Base-by-base conservation (phyloP, 2,329 filamentous ascomycete genomes). In the Fusarium tjaetaba region DNA sequence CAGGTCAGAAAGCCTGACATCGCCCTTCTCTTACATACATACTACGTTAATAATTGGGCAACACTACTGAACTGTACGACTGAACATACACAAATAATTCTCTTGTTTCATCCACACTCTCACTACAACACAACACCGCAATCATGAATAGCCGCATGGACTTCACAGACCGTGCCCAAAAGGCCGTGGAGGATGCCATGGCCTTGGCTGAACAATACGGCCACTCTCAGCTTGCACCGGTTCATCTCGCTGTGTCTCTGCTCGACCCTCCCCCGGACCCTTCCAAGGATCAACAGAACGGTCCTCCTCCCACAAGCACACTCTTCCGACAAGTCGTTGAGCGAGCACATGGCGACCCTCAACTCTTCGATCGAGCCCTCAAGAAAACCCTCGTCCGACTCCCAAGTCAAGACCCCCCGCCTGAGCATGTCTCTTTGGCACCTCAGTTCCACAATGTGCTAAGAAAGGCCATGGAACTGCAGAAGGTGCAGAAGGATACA, bases 401-500 rank as follows among this genome's bases (percentile, higher is more conserved):
- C 78, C 96, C 96, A 8, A 97, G 94, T 80, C 96, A 99, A 85
- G 94, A 98, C 77, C 96, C 96, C 20, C 95, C 96, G 18, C 96
- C 96, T 69, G 96, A 98, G 80, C 90, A 93, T 76, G 92, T 97
- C 64, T 91, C 93, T 61, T 90, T 97, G 78, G 92, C 95, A 16
- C 94, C 95, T 2, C 87, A 91, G 14, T 95, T 98, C 83, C 90
- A 92, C 71, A 94, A 93, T 76, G 89, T 98, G 65, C 87, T 99
- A 58, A 90, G 95, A 76, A 90, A 94, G 76, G 95, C 96, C 5
- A 91, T 93, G 81, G 95, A 98, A 38, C 84, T 99, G 61, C 96
- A 97, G 78, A 97, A 97, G 85, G 95, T 95, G n/a, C 96, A 99
- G 79, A 98, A 98, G 79, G 96, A 99, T 81, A 94, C 91, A 74